These are phyloP conservation scores for Rhynchosporium graminicola DNA, from an alignment of 2,329 filamentous ascomycete species.

Conservation along the genomic window DNA sequence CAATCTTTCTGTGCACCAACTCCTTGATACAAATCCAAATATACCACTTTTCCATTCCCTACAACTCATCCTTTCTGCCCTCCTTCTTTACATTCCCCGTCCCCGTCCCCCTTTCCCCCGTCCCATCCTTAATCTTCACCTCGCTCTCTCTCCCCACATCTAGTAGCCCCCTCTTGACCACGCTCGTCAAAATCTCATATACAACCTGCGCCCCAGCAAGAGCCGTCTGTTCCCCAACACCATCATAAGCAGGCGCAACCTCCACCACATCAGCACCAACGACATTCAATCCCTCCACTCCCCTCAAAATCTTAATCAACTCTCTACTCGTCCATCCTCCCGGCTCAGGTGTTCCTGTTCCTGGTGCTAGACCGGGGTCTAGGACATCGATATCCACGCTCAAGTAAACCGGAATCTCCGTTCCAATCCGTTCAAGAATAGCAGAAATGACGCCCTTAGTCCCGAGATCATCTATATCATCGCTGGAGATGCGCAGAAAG, in stretches of 20 bases:
- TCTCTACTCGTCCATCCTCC: conserved; percentile 91
- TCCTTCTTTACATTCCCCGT: neutral
- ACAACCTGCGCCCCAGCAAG: conserved; percentile 81
- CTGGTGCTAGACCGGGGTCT: conserved; percentile 69
- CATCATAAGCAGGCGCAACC: conserved; percentile 83
- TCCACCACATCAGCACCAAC: conserved; percentile 91
- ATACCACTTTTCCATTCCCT: neutral
- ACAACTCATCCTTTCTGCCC: conserved; percentile 13
- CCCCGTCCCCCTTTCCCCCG: conserved; percentile 18
- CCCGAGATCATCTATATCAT: conserved; percentile 86
- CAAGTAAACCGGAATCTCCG: conserved; percentile 76
- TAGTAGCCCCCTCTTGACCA: conserved; percentile 60
- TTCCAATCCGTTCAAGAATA: conserved; percentile 73
- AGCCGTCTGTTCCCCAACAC: conserved; percentile 75
- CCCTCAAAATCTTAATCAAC: conserved; percentile 78
- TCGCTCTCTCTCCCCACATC: conserved; percentile 39
- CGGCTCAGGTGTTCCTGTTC: conserved; percentile 85
- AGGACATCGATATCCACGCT: conserved; percentile 81
- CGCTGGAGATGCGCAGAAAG: conserved; percentile 77
- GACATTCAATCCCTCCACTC: conserved; percentile 79
- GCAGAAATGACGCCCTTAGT: conserved; percentile 66
- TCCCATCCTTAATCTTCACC: conserved; percentile 29
- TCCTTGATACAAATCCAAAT: no score
- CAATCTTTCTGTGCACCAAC: no score
- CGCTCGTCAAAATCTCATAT: conserved; percentile 80